Conservation (phyloP, 768 basidiomycete genomes). For the Podaxis pistillaris region DNA sequence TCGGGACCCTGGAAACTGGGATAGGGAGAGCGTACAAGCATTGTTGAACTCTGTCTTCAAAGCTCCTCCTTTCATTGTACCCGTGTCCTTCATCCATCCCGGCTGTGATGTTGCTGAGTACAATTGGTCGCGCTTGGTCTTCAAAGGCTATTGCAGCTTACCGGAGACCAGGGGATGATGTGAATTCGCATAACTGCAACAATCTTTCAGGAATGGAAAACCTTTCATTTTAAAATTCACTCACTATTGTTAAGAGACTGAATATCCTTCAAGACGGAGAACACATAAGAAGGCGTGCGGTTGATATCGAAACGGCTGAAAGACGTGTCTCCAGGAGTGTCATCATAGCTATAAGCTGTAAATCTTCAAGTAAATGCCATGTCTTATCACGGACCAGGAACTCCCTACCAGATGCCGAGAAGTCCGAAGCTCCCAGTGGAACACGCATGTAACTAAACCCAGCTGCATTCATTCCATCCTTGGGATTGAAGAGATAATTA, state of each 20-base stretch:
- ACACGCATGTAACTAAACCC: constrained; percentile 67
- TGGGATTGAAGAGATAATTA: constrained; percentile 57
- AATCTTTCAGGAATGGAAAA: neutral
- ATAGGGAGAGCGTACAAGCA: constrained; percentile 35
- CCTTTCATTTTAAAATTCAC: constrained; percentile 4
- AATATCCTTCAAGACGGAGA: constrained; percentile 60
- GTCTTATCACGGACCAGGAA: neutral
- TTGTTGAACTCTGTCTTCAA: constrained; percentile 42
- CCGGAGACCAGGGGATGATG: constrained; percentile 70
- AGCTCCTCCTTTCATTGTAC: constrained; percentile 65
- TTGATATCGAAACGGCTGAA: constrained; percentile 53
- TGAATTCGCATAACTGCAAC: constrained; percentile 46
- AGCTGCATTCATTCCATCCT: constrained; percentile 58
- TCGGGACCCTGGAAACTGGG: neutral
- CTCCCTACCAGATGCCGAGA: constrained; percentile 51
- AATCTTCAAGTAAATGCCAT: constrained; percentile 7
- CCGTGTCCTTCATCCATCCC: constrained; percentile 70
- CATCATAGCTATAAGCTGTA: constrained; percentile 61
- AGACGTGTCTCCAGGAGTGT: constrained; percentile 53
- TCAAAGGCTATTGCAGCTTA: constrained; percentile 27
- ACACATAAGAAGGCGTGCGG: constrained; percentile 56
- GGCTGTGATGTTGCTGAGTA: constrained; percentile 40
- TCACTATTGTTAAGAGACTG: constrained; percentile 47
- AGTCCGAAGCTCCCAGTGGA: constrained; percentile 68
- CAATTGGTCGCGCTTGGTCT: constrained; percentile 4